phyloP scores from a whole-genome alignment of 495 filamentous ascomycete species.

The Jackrogersella multiformis region DNA sequence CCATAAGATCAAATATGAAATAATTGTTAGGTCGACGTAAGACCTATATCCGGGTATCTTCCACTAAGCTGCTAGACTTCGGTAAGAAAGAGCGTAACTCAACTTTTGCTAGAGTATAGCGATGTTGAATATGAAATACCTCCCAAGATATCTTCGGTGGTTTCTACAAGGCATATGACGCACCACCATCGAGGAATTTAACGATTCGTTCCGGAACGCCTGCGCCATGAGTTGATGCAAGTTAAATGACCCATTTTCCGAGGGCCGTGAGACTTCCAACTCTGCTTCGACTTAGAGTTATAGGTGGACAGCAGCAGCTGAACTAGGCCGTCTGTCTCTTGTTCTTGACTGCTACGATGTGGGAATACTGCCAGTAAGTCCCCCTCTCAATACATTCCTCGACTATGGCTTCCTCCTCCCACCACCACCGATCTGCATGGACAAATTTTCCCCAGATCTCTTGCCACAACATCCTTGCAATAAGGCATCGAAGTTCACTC shows the following conservation, averaged over 20 bases:
- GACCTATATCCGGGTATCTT: conserved; percentile 34
- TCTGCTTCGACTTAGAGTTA: background rate
- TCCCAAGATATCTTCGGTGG: conserved; percentile 7
- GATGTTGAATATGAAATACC: conserved; percentile 30
- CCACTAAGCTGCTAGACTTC: conserved; percentile 19
- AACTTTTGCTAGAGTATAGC: conserved; percentile 14
- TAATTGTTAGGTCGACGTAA: conserved; percentile 15
- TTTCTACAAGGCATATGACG: conserved; percentile 28
- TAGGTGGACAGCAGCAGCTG: background rate
- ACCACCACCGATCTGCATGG: conserved; percentile 58
- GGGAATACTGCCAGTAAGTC: conserved; percentile 58
- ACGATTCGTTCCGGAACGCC: conserved; percentile 29
- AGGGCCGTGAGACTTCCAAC: background rate
- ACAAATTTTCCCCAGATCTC: conserved; percentile 59
- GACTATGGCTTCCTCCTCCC: conserved; percentile 58
- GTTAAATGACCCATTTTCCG: background rate
- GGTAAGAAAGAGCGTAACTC: conserved; percentile 7
- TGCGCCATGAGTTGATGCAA: conserved; percentile 18
- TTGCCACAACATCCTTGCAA: conserved; percentile 55
- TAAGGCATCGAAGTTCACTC: conserved; percentile 49
- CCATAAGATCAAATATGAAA: background rate
- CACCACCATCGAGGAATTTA: conserved; percentile 8
- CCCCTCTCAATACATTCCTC: conserved; percentile 57
- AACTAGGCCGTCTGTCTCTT: conserved; percentile 15
- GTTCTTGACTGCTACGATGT: conserved; percentile 56